Evolutionary conservation across 371 early-diverging fungal species (phyloP), one percentile per base, ranked within the genome.

Genomic region (Rhizomucor miehei): DNA sequence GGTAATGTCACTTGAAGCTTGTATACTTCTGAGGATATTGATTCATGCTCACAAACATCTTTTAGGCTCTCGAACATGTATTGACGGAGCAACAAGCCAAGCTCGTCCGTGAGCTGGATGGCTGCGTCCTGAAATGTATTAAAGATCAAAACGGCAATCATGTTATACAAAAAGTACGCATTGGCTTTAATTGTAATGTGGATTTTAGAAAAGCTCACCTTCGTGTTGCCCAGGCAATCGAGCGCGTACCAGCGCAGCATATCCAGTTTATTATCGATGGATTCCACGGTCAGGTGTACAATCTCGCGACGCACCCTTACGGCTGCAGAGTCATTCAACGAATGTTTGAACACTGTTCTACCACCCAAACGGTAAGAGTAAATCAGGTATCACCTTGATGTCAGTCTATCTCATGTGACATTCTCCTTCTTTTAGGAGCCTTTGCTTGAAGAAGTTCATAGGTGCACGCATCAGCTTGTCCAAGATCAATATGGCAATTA

Each of bases 121-220:
- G 94, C 1, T 85, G 94, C 68, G 92, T 99, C 1, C 77, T 99
- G 35, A 94, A 94, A 66, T 95, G 99, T 52, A 97, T 99, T 57
- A 98, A 97, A 73, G 99, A 99, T 76, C 99, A 99, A 73, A 99
- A 99, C 70, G 99, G 99, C 44, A 99, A 99, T 73, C 99, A 99
- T 63, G 99, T 99, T 14, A 94, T 99, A 56, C 99, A 99, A 75
- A 99, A 99, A 74, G 54, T 54, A n/a, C n/a, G n/a, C n/a, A n/a
- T n/a, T n/a, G n/a, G n/a, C n/a, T n/a, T n/a, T n/a, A n/a, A n/a
- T n/a, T n/a, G n/a, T n/a, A n/a, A n/a, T n/a, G n/a, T n/a, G n/a
- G n/a, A n/a, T n/a, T n/a, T n/a, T n/a, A n/a, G n/a, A n/a, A n/a
- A n/a, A n/a, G n/a, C n/a, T n/a, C n/a, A n/a, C n/a, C n/a, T n/a